A percentile compares a stretch with the other conserved stretches of the same genome.
phyloP scores from a whole-genome alignment of 1,139 yeast genomes.

The Geotrichum bryndzae region DNA sequence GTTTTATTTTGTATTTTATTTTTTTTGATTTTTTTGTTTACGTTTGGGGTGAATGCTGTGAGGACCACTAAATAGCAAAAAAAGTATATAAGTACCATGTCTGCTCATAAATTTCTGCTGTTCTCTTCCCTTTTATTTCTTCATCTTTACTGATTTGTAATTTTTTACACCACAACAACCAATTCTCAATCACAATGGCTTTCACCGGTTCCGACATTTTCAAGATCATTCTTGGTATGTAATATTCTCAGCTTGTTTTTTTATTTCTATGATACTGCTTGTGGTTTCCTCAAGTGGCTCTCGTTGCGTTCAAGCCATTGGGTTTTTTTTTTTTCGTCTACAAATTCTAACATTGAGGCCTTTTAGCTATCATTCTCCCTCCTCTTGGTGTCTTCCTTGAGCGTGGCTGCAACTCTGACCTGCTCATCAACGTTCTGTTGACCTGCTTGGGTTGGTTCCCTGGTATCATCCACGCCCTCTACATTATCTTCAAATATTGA shows the following conservation, averaged over 20 bases:
- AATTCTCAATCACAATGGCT: slow-evolving; percentile 26
- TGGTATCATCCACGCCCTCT: slow-evolving; percentile 54
- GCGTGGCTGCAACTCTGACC: slow-evolving; percentile 53
- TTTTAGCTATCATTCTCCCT: slow-evolving; percentile 58
- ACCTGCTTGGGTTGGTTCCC: slow-evolving; percentile 60
- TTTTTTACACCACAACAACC: background rate
- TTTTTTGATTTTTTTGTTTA: background rate
- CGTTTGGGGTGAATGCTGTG: background rate
- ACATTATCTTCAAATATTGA: slow-evolving; percentile 39
- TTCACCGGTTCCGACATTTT: slow-evolving; percentile 41
- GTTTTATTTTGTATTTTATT: background rate
- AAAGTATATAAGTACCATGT: background rate
- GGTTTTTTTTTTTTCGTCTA: no score
- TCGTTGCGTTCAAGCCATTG: no score
- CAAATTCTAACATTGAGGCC: background rate
- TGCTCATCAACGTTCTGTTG: slow-evolving; percentile 55
- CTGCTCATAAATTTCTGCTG: background rate
- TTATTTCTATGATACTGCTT: background rate
- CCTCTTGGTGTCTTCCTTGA: slow-evolving; percentile 73
- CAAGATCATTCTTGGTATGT: slow-evolving; percentile 48
- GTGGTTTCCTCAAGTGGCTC: background rate
- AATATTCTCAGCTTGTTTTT: background rate
- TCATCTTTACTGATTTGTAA: background rate
- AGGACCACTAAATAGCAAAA: background rate
- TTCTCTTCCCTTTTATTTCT: background rate